A percentile compares a stretch with the other conserved stretches of the same genome.
Evolutionary conservation across 495 filamentous ascomycete species (phyloP).

Genomic region (Penicillium lagena): DNA sequence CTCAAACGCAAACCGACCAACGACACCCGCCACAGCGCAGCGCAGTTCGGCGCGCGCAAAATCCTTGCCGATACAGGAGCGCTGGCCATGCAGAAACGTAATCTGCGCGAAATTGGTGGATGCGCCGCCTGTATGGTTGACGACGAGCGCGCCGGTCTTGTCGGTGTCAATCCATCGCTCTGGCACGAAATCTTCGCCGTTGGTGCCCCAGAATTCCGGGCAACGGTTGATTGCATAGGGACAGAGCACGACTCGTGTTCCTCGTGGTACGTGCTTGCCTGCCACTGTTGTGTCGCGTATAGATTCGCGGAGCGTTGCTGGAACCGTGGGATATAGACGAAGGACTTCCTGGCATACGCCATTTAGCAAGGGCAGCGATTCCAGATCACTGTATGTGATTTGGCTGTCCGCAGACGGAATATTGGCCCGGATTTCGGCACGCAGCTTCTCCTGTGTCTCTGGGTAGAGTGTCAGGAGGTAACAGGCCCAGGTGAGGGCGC

Average conservation of each 20-base stretch:
- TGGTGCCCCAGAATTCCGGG: slow-evolving; percentile 34
- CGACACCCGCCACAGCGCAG: slow-evolving; percentile 29
- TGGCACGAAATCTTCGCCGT: slow-evolving; percentile 36
- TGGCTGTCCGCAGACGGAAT: slow-evolving; percentile 25
- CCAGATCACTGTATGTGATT: slow-evolving; percentile 33
- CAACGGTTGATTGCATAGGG: slow-evolving; percentile 38
- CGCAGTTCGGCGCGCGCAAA: slow-evolving; percentile 38
- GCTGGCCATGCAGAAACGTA: slow-evolving; percentile 43
- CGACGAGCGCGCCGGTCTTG: slow-evolving; percentile 13
- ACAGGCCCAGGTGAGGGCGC: slow-evolving; percentile 46
- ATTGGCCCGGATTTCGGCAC: slow-evolving; percentile 37
- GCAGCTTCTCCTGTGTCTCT: slow-evolving; percentile 37
- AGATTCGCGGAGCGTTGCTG: slow-evolving; percentile 41
- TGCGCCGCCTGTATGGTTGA: slow-evolving; percentile 32
- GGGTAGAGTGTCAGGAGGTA: slow-evolving; percentile 44
- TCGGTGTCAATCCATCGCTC: slow-evolving; percentile 46
- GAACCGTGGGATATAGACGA: slow-evolving; percentile 45
- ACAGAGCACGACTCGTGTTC: slow-evolving; percentile 36
- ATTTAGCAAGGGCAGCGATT: slow-evolving; percentile 46
- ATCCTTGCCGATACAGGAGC: slow-evolving; percentile 45
- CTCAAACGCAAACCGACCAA: slow-evolving; percentile 36
- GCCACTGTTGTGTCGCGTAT: slow-evolving; percentile 39
- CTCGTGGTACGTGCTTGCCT: slow-evolving; percentile 36
- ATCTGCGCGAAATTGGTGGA: slow-evolving; percentile 42
- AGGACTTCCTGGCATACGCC: slow-evolving; percentile 46